These are phyloP conservation scores for Paraphysoderma sedebokerense DNA, from an alignment of 371 early-diverging fungal species.

Conservation along the genomic window DNA sequence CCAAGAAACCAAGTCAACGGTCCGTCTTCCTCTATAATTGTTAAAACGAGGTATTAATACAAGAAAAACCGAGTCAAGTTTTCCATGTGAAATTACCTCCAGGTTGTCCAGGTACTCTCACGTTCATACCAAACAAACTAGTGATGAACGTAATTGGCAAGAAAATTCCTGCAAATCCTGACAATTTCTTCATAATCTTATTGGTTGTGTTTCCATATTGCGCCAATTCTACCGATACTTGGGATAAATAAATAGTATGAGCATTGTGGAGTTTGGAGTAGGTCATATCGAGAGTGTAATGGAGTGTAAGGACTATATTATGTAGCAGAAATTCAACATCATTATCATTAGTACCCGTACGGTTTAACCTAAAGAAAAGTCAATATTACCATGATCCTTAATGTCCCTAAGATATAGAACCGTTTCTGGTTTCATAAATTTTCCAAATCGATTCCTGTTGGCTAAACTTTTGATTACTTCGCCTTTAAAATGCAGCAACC, in stretches of 20 bases:
- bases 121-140: constrained; percentile 31
- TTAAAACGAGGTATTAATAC: too few relatives aligned
- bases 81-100: too few relatives aligned
- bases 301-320: background rate
- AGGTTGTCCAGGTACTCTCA: constrained; percentile 12
- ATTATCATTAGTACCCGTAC: too few relatives aligned
- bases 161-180: constrained; percentile 15
- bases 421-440: background rate
- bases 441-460: background rate
- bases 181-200: constrained; percentile 10
- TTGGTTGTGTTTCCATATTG: constrained; percentile 8
- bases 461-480: constrained; percentile 5
- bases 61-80: too few relatives aligned
- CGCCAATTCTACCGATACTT: constrained; percentile 12
- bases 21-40: too few relatives aligned
- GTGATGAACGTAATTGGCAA: constrained; percentile 26
- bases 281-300: background rate
- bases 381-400: constrained; percentile 1
- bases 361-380: background rate
- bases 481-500: constrained; percentile 4
- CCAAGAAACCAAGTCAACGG: too few relatives aligned
- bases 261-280: background rate
- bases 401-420: constrained; percentile 2
- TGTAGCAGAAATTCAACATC: too few relatives aligned
- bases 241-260: background rate